Evolutionary conservation across 148 eudicot genomes (phyloP).

Genomic region (Rhododendron henanense): DNA sequence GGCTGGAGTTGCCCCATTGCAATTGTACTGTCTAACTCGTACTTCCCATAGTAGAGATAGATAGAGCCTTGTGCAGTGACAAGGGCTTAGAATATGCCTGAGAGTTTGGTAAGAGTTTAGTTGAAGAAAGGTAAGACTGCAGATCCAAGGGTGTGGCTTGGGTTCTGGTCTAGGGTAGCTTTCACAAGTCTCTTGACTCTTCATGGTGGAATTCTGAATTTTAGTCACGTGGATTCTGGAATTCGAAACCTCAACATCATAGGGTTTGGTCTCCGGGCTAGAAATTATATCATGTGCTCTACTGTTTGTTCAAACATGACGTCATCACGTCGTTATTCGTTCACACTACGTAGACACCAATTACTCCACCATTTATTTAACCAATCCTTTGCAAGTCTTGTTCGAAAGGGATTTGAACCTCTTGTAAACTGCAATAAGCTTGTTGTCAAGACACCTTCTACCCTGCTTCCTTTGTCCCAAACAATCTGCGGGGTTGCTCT

Average conservation of each 20-base stretch:
- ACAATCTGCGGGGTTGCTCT: not conserved
- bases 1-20: not conserved
- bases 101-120: not conserved
- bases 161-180: not conserved
- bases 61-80: not conserved
- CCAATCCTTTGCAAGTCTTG: not conserved
- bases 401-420: not conserved
- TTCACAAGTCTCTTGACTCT: not conserved
- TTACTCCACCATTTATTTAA: not conserved
- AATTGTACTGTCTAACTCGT: not conserved
- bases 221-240: not conserved
- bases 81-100: not conserved
- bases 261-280: not conserved
- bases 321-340: not conserved
- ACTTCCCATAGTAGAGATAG: too few species aligned
- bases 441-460: not conserved
- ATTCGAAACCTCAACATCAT: not conserved
- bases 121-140: not conserved
- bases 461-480: conserved; percentile 9
- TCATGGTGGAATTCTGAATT: not conserved
- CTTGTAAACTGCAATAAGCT: not conserved
- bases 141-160: not conserved
- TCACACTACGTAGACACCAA: not conserved
- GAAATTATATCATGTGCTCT: not conserved
- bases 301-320: not conserved